Evolutionary conservation across 306 rosid genomes (phyloP).

Genomic region (Delonix regia): DNA sequence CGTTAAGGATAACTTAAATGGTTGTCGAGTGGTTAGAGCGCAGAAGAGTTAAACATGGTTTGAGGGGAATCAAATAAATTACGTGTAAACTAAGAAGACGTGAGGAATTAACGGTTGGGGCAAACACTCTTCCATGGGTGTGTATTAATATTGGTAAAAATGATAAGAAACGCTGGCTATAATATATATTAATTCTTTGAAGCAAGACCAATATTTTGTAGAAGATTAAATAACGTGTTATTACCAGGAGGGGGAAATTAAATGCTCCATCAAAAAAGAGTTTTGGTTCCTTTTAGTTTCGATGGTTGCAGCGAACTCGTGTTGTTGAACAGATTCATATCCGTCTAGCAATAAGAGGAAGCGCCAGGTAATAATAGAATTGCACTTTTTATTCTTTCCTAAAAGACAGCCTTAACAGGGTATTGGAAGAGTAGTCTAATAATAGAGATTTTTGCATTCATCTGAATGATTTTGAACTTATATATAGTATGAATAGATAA

Average conservation of each 20-base stretch:
- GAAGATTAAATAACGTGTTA: background rate
- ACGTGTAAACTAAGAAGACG: conserved; percentile 34
- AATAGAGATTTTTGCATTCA: no score
- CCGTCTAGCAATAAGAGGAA: conserved; percentile 25
- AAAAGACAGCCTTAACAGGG: conserved; percentile 28
- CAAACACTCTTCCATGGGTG: conserved; percentile 14
- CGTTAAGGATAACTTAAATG: background rate
- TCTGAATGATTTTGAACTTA: no score
- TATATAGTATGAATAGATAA: no score
- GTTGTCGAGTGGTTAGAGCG: background rate
- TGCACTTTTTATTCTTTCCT: background rate
- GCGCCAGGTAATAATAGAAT: background rate
- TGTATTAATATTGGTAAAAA: background rate
- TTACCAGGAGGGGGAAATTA: background rate
- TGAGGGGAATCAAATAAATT: background rate
- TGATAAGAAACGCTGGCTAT: background rate
- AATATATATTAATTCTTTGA: background rate
- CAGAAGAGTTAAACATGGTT: background rate
- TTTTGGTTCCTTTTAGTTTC: conserved; percentile 25
- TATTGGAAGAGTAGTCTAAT: no score
- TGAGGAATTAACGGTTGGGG: conserved; percentile 37
- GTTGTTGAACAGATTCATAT: conserved; percentile 72
- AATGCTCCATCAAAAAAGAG: background rate
- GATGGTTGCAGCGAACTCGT: conserved; percentile 66
- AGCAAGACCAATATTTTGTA: background rate